These are phyloP conservation scores for Thielaviopsis punctulata DNA, from an alignment of 2,329 filamentous ascomycete species.

Conservation along the genomic window DNA sequence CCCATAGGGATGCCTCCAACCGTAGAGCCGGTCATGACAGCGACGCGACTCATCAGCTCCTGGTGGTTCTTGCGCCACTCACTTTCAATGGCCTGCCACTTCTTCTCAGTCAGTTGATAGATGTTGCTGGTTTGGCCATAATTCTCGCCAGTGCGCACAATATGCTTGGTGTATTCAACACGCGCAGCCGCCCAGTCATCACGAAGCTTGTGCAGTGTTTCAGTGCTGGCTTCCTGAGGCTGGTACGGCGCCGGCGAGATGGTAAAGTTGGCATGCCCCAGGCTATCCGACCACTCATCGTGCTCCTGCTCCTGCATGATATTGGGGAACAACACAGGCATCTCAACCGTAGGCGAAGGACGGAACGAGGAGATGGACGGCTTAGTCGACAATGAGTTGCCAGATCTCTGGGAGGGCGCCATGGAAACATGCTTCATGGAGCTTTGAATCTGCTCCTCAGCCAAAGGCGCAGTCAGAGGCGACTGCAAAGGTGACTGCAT, in stretches of 20 bases:
- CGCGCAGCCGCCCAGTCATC: constrained; percentile 71
- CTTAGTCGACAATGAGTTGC: constrained; percentile 38
- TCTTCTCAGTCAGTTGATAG: constrained; percentile 68
- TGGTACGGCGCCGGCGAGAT: constrained; percentile 69
- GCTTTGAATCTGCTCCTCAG: constrained; percentile 33
- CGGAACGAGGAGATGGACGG: constrained; percentile 62
- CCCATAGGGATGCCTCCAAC: constrained; percentile 8
- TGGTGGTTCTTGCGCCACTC: constrained; percentile 59
- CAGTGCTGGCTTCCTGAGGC: constrained; percentile 42
- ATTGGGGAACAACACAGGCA: constrained; percentile 35
- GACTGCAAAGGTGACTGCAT: constrained; percentile 68
- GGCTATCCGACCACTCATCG: constrained; percentile 67
- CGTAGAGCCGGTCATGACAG: constrained; percentile 18
- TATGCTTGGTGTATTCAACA: constrained; percentile 75
- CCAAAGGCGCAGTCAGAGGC: constrained; percentile 37
- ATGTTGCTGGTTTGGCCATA: constrained; percentile 82
- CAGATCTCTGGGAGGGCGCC: constrained; percentile 22
- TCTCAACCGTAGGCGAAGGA: constrained; percentile 41
- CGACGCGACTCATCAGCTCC: constrained; percentile 37
- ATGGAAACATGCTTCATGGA: constrained; percentile 19
- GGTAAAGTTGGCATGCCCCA: constrained; percentile 88
- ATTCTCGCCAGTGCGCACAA: constrained; percentile 75
- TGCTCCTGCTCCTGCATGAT: constrained; percentile 45
- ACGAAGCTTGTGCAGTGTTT: constrained; percentile 43
- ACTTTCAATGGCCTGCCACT: constrained; percentile 68